Evolutionary conservation across 768 basidiomycete genomes (phyloP), one percentile per base, ranked within the genome.

Genomic region (Myochromella boudieri): DNA sequence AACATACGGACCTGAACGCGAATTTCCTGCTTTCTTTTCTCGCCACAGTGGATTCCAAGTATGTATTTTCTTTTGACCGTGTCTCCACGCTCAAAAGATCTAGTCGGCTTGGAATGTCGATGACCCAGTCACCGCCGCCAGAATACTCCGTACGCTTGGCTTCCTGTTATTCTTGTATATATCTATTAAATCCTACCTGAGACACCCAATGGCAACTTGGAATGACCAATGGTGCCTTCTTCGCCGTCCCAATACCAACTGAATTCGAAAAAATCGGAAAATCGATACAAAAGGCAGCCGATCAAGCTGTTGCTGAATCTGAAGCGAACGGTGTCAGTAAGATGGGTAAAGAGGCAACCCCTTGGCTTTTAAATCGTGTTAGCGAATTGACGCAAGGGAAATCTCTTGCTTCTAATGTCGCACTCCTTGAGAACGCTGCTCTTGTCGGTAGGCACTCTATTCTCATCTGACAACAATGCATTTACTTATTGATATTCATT

Each of bases 1-100:
- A 3, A 80, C 91, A 0, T 95, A 89, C 56, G 82, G 83, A 1
- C 59, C 77, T 36, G 82, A 84, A 0, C 72, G 77, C 14, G 89
- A 94, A 55, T 98, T 98, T 56, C 97, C 97, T 2, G 97, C 95
- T 0, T 99, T 99, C 70, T 99, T 93, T 63, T 80, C 82, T 10
- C 85, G 87, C 14, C 72, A 71, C 41, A 94, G 91, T 52, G 95
- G 95, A 1, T 84, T 85, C 61, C 72, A 87, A 72, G 91, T 58
- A 44, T 85, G 49, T 51, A 67, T 49, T n/a, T 31, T 37, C 42
- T 57, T 24, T 2, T 15, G 1, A 37, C 29, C 33, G 11, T 27
- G 7, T 36, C 5, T 29, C 15, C 2, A 12, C 21, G 26, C 17
- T 33, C 42, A 40, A 37, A 27, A 11, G 44, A n/a, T 22, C 12